Conservation (phyloP, 2,329 filamentous ascomycete genomes). For the Stagonosporopsis tanaceti region DNA sequence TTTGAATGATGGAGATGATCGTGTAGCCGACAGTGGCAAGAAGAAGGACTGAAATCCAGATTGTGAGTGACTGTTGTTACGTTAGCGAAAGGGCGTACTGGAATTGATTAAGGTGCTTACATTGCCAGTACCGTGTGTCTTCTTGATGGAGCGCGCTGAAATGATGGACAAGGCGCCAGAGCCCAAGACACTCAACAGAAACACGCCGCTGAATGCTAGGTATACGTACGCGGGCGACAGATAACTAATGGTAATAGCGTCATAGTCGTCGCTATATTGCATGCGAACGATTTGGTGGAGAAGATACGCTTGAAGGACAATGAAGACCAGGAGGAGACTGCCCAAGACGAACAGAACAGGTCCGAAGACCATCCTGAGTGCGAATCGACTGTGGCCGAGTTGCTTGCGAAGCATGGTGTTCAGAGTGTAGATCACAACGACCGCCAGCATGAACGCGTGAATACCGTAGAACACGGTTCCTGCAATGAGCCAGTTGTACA, state of each 20-base stretch:
- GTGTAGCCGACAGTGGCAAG: background rate
- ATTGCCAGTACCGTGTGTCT: background rate
- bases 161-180: conserved; percentile 9
- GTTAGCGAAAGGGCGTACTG: background rate
- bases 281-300: background rate
- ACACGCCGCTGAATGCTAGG: background rate
- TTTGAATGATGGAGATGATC: background rate
- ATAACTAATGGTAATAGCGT: background rate
- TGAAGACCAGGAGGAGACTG: conserved; percentile 20
- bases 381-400: conserved; percentile 18
- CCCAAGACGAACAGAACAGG: conserved; percentile 32
- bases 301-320: conserved; percentile 27
- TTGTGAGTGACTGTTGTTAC: conserved; percentile 5
- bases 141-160: conserved; percentile 6
- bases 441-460: conserved; percentile 32
- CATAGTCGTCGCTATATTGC: background rate
- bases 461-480: conserved; percentile 30
- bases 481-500: conserved; percentile 21
- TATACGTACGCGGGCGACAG: background rate
- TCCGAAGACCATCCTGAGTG: conserved; percentile 24
- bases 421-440: conserved; percentile 33
- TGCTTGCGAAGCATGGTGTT: conserved; percentile 36
- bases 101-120: background rate
- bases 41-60: conserved; percentile 6
- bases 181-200: conserved; percentile 1